Percentiles rank a stretch among this genome's conserved stretches.
phyloP scores from a whole-genome alignment of 73 alveolate species.

The Vitrella brassicaformis region DNA sequence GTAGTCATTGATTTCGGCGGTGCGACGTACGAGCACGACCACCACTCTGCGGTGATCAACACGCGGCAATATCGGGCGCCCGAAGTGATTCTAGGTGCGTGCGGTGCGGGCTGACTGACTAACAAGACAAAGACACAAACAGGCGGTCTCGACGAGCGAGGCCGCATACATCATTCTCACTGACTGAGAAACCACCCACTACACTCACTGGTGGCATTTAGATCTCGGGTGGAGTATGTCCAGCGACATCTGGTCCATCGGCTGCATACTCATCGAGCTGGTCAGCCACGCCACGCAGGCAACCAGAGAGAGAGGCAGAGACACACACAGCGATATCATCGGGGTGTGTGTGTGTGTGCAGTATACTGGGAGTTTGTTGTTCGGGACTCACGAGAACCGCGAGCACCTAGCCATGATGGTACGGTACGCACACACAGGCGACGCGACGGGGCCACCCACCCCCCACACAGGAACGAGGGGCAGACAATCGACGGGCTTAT shows the following conservation, averaged over 20 bases:
- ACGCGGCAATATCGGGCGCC: constrained; percentile 96
- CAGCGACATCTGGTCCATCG: constrained; percentile 92
- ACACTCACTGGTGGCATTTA: not conserved
- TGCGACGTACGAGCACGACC: constrained; percentile 66
- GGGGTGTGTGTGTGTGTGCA: not conserved
- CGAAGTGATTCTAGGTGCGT: constrained; percentile 71
- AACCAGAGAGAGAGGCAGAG: not conserved
- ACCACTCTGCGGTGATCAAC: constrained; percentile 74
- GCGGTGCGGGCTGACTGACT: not conserved
- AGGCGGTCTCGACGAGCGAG: not conserved
- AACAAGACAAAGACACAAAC: not conserved
- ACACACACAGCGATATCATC: not conserved
- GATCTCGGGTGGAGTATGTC: constrained; percentile 67
- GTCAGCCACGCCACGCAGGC: not conserved
- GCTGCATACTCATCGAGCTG: constrained; percentile 83
- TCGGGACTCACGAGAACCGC: constrained; percentile 76
- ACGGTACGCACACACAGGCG: no score
- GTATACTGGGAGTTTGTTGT: constrained; percentile 85
- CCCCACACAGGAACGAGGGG: not conserved
- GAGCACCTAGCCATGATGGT: constrained; percentile 84
- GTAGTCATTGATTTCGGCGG: constrained; percentile 92
- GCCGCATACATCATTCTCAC: not conserved
- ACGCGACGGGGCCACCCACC: no score
- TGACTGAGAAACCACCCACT: not conserved
- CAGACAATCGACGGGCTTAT: not conserved